A percentile compares a stretch with the other conserved stretches of the same genome.
phyloP scores from a whole-genome alignment of 345 rosid species.

The Mallotus nudiflorus region DNA sequence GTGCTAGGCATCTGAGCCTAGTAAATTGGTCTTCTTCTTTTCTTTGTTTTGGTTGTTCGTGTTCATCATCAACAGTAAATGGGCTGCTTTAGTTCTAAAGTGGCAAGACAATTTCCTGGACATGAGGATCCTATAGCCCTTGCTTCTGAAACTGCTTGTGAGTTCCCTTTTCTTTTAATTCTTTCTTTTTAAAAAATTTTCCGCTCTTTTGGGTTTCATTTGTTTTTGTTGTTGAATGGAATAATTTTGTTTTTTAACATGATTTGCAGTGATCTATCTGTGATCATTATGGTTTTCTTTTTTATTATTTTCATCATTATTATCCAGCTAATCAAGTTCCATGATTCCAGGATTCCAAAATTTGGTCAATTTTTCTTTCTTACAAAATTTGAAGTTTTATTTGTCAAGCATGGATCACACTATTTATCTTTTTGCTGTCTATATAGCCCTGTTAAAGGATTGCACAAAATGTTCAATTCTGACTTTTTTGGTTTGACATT shows the following conservation, averaged over 20 bases:
- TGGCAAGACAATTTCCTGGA: slow-evolving; percentile 66
- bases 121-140: slow-evolving; percentile 83
- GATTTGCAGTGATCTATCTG: too few relatives aligned
- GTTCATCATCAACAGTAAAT: slow-evolving; percentile 43
- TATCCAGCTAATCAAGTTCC: too few relatives aligned
- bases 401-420: not conserved
- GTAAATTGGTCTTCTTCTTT: slow-evolving; percentile 1
- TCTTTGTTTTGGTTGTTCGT: not conserved
- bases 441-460: too few relatives aligned
- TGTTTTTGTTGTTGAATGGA: not conserved
- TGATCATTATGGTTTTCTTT: too few relatives aligned
- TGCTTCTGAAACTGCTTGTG: slow-evolving; percentile 94
- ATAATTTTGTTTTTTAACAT: too few relatives aligned
- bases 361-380: too few relatives aligned
- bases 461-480: too few relatives aligned
- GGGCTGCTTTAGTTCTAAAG: slow-evolving; percentile 95
- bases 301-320: too few relatives aligned
- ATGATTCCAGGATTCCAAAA: too few relatives aligned
- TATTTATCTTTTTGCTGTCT: too few relatives aligned
- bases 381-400: not conserved
- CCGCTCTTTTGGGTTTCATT: not conserved
- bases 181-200: not conserved
- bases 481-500: not conserved
- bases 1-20: slow-evolving; percentile 16
- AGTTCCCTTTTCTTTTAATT: slow-evolving; percentile 24